Conservation (phyloP, 2,329 filamentous ascomycete genomes). For the Neofusicoccum laricinum region DNA sequence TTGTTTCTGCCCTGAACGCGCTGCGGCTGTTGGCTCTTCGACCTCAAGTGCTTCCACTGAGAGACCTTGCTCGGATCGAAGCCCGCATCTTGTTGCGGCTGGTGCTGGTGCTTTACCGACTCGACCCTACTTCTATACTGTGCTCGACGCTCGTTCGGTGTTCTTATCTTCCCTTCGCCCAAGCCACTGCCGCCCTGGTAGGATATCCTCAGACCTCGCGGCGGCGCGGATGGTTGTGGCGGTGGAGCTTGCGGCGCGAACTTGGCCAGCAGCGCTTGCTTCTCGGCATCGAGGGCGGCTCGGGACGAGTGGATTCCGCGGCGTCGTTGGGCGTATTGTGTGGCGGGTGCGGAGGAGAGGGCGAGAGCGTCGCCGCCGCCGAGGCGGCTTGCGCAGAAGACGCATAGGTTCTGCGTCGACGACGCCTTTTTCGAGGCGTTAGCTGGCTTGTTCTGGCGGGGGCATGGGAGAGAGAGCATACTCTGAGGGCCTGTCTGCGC, state of each 20-base stretch:
- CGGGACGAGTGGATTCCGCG: conserved; percentile 23
- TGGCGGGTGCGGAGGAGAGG: conserved; percentile 14
- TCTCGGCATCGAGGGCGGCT: too few species aligned
- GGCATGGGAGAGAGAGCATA: background rate
- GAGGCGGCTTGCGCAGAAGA: conserved; percentile 37
- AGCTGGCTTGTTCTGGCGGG: background rate
- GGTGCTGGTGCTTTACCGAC: background rate
- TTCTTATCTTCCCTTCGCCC: too few species aligned
- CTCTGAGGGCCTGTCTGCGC: conserved; percentile 5
- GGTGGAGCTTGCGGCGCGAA: too few species aligned
- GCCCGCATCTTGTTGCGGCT: background rate
- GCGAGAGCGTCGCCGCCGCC: conserved; percentile 22
- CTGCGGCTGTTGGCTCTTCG: background rate
- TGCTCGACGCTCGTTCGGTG: too few species aligned
- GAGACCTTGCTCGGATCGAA: background rate
- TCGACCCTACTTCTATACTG: background rate
- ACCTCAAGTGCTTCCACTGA: conserved; percentile 3
- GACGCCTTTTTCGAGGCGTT: conserved; percentile 24
- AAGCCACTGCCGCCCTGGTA: too few species aligned
- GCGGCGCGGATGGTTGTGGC: too few species aligned
- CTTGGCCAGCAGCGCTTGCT: too few species aligned
- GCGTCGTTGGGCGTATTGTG: conserved; percentile 24
- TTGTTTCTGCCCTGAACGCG: background rate
- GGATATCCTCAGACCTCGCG: too few species aligned
- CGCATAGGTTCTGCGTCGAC: conserved; percentile 35